Base-by-base conservation (phyloP, 257 asterid genomes). In the Primulina tabacum region DNA sequence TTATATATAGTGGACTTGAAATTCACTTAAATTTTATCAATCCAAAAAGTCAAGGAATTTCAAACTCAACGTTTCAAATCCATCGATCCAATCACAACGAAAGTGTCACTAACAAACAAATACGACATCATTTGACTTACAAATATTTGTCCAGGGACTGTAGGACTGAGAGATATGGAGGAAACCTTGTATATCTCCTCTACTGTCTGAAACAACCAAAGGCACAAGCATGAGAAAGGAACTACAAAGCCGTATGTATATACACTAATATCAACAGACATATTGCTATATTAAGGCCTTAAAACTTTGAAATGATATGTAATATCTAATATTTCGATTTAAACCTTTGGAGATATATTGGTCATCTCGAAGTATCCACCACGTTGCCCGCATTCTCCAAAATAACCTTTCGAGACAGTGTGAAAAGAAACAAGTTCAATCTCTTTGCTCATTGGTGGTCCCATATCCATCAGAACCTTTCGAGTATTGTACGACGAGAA, bases 331-430 rank as follows among this genome's bases (percentile, higher is more conserved):
- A 43, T 50, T 50, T 50, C 21, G 7, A 16, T 5, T 17, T 14
- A 74, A 64, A 95, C 99, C 98, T 78, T 82, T 20, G 94, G 98
- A 80, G 93, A 29, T 75, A 95, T 79, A 76, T 92, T 92, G 68
- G 97, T 92, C 99, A 95, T 92, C 89, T 95, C 97, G 69, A 95
- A 95, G 84, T 95, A 95, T 56, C 94, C 98, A 38, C 99, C 98
- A 60, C 99, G 98, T 69, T 95, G 99, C 68, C 99, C 99, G 79
- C 99, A 95, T 82, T 94, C 99, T 62, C 99, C 98, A 82, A 79
- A 94, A 74, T 85, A 89, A 76, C 99, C 99, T 77, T 94, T 94
- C 5, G 99, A 94, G 73, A 94, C 96, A 0, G 98, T 94, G 89
- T 94, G 98, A 71, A 89, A 94, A 3, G 99, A 94, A 70, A 94